Percentiles rank a stretch among this genome's conserved stretches.
phyloP scores from a whole-genome alignment of 306 rosid genomes.

The Malus orientalis region DNA sequence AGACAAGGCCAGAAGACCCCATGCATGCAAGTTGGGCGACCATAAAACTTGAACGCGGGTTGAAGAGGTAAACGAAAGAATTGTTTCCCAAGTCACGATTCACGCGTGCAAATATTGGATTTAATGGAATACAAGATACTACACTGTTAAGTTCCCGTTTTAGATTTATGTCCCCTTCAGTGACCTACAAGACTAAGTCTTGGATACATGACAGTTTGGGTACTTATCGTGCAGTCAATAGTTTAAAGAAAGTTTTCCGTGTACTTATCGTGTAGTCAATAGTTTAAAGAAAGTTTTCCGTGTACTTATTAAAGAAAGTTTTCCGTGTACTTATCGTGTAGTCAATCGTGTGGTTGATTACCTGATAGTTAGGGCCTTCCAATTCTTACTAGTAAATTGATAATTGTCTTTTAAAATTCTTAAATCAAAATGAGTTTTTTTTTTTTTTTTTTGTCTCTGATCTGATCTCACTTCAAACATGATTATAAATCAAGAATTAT shows the following conservation, averaged over 20 bases:
- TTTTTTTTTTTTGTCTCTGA: too few species aligned
- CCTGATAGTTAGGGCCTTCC: too few species aligned
- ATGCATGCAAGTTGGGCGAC: neutral
- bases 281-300: too few species aligned
- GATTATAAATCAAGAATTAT: neutral
- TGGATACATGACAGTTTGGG: neutral
- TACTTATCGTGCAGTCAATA: neutral
- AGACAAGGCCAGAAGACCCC: neutral
- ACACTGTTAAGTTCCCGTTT: neutral
- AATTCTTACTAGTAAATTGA: too few species aligned
- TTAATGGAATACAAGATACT: neutral
- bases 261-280: neutral
- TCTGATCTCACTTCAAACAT: too few species aligned
- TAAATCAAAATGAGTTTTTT: too few species aligned
- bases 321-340: neutral
- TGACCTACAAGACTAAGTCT: neutral
- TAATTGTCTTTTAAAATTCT: too few species aligned
- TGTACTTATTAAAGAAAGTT: too few species aligned
- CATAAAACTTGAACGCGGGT: neutral
- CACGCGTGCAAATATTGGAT: neutral
- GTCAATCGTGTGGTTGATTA: neutral
- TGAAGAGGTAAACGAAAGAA: neutral
- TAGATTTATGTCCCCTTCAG: neutral
- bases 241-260: too few species aligned
- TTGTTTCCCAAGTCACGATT: neutral